Evolutionary conservation across 768 basidiomycete genomes (phyloP).

Genomic region (Amanita pseudoporphyria): DNA sequence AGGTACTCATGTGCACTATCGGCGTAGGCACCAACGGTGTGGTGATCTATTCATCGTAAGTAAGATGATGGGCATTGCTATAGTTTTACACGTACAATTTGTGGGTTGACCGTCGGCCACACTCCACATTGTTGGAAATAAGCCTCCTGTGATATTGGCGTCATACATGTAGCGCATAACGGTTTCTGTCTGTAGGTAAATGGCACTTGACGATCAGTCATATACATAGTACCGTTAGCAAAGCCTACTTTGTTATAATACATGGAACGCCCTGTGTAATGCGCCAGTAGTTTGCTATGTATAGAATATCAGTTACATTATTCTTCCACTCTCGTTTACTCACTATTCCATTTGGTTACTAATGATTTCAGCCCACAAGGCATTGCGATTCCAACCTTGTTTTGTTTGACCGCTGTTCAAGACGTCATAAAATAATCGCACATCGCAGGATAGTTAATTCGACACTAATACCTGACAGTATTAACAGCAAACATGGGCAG

Average conservation of each 20-base stretch:
- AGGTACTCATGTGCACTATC: constrained; percentile 77
- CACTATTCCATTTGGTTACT: constrained; percentile 62
- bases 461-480: constrained; percentile 33
- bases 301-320: constrained; percentile 1
- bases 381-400: constrained; percentile 21
- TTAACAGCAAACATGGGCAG: constrained; percentile 65
- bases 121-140: constrained; percentile 48
- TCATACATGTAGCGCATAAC: constrained; percentile 42
- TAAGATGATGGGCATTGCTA: constrained; percentile 55
- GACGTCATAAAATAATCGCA: not conserved
- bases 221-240: no score
- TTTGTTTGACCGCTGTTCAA: constrained; percentile 26
- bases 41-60: constrained; percentile 20
- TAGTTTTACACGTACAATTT: constrained; percentile 22
- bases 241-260: constrained; percentile 38
- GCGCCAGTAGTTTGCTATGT: constrained; percentile 65
- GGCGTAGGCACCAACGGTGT: constrained; percentile 57
- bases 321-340: constrained; percentile 9
- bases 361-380: constrained; percentile 30
- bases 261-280: constrained; percentile 58
- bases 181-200: constrained; percentile 29
- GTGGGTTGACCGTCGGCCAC: constrained; percentile 31
- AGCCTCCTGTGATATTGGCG: constrained; percentile 33
- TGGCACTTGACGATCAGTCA: no score
- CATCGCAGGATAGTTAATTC: not conserved